phyloP scores from a whole-genome alignment of 2,329 filamentous ascomycete species.

The Tympanopsis confertula region DNA sequence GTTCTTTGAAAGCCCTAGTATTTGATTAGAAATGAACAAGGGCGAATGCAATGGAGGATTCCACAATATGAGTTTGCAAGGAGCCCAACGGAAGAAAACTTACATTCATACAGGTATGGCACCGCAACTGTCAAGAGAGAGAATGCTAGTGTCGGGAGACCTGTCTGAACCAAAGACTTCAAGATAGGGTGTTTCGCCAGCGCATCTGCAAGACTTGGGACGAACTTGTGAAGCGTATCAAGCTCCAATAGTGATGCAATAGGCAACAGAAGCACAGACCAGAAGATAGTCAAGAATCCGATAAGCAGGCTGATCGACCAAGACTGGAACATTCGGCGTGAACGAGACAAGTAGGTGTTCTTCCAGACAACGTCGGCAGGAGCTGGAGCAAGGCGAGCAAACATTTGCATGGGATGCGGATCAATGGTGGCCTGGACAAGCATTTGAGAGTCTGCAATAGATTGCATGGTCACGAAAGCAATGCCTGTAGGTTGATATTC shows the following conservation, averaged over 20 bases:
- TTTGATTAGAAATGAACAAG: neutral
- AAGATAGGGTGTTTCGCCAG: slow-evolving; percentile 60
- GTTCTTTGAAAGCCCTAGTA: slow-evolving; percentile 53
- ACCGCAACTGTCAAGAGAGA: slow-evolving; percentile 82
- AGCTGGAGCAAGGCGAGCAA: slow-evolving; percentile 77
- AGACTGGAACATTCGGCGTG: slow-evolving; percentile 61
- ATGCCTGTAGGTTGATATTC: slow-evolving; percentile 69
- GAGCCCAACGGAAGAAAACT: too few relatives aligned
- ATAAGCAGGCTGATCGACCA: slow-evolving; percentile 82
- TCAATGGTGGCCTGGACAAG: slow-evolving; percentile 89
- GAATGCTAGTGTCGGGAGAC: slow-evolving; percentile 72
- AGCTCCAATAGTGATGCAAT: slow-evolving; percentile 72
- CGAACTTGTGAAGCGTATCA: slow-evolving; percentile 64
- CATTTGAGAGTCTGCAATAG: slow-evolving; percentile 86
- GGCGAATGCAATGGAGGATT: neutral
- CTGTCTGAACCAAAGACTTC: slow-evolving; percentile 71
- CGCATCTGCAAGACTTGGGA: slow-evolving; percentile 56
- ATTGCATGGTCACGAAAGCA: slow-evolving; percentile 96
- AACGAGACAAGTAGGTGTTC: slow-evolving; percentile 76
- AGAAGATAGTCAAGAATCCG: slow-evolving; percentile 71
- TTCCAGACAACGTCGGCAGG: slow-evolving; percentile 90
- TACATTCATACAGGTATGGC: slow-evolving; percentile 85
- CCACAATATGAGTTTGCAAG: too few relatives aligned
- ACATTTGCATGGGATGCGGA: slow-evolving; percentile 71
- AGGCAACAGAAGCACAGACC: slow-evolving; percentile 71